phyloP scores from a whole-genome alignment of 148 eudicot species.

The Rhododendron mucronatum region DNA sequence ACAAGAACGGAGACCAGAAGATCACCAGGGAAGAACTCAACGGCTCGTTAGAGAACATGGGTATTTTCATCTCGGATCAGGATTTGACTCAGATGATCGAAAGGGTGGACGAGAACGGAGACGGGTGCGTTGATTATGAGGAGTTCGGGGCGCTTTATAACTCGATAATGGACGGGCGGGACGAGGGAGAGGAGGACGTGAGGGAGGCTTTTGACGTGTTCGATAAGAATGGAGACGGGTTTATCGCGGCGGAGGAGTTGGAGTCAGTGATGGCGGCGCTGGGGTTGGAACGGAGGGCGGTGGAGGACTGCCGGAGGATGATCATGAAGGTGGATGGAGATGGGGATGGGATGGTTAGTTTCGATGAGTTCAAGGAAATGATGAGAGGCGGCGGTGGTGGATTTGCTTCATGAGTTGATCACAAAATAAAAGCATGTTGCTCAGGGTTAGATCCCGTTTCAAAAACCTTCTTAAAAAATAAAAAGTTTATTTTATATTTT shows the following conservation, averaged over 20 bases:
- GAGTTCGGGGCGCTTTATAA: not conserved
- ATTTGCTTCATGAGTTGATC: slow-evolving; percentile 29
- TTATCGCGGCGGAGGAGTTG: slow-evolving; percentile 65
- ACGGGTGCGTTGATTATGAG: not conserved
- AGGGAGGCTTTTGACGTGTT: slow-evolving; percentile 70
- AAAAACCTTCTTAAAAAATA: no score
- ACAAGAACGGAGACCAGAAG: not conserved
- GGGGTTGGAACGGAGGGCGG: slow-evolving; percentile 43
- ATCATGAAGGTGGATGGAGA: slow-evolving; percentile 72
- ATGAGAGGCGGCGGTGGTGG: slow-evolving; percentile 53
- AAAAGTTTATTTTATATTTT: no score
- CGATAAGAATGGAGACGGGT: slow-evolving; percentile 70
- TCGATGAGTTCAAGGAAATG: slow-evolving; percentile 72
- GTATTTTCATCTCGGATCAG: not conserved
- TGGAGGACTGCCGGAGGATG: slow-evolving; percentile 71
- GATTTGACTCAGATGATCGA: not conserved
- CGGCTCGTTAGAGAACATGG: not conserved
- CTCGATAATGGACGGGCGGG: slow-evolving; percentile 24
- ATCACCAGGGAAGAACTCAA: not conserved
- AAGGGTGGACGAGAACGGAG: not conserved
- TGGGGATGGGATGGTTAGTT: slow-evolving; percentile 76
- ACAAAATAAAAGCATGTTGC: no score
- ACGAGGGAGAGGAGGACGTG: slow-evolving; percentile 45
- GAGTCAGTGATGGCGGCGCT: slow-evolving; percentile 46
- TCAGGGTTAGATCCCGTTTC: no score